phyloP scores from a whole-genome alignment of 257 asterid species.

The Solanum rostratum region DNA sequence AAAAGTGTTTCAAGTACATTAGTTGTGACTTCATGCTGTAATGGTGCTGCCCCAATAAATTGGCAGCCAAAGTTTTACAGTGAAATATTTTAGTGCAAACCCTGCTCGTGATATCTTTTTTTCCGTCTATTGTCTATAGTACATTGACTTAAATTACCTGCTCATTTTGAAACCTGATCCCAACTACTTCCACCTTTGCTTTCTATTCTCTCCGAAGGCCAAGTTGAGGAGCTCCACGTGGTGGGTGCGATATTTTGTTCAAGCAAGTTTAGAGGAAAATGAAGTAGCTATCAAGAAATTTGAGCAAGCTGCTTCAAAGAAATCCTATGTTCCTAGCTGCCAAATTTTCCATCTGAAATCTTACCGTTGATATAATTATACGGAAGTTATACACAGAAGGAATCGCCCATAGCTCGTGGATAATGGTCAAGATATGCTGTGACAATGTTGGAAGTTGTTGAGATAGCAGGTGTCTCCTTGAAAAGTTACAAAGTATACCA shows the following conservation, averaged over 20 bases:
- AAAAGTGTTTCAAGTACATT: background rate
- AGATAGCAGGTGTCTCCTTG: background rate
- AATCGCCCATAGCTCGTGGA: background rate
- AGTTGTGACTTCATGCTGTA: background rate
- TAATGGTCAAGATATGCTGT: background rate
- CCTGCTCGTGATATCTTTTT: background rate
- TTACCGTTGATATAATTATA: conserved; percentile 18
- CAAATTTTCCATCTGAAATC: conserved; percentile 71
- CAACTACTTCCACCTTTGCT: background rate
- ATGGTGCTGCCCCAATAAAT: background rate
- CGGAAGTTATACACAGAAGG: background rate
- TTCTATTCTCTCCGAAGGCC: conserved; percentile 18
- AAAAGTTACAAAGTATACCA: background rate
- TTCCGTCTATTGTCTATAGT: background rate
- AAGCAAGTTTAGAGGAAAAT: conserved; percentile 66
- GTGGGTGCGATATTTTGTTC: conserved; percentile 68
- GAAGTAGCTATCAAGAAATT: conserved; percentile 55
- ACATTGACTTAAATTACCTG: background rate
- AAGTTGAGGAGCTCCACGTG: conserved; percentile 61
- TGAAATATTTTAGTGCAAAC: background rate
- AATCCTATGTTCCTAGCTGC: conserved; percentile 42
- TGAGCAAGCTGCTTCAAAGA: conserved; percentile 42
- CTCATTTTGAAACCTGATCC: background rate
- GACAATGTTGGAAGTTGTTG: background rate
- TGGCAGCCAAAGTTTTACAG: background rate